Evolutionary conservation across 257 asterid genomes (phyloP).

Genomic region (Scutellaria barbata): DNA sequence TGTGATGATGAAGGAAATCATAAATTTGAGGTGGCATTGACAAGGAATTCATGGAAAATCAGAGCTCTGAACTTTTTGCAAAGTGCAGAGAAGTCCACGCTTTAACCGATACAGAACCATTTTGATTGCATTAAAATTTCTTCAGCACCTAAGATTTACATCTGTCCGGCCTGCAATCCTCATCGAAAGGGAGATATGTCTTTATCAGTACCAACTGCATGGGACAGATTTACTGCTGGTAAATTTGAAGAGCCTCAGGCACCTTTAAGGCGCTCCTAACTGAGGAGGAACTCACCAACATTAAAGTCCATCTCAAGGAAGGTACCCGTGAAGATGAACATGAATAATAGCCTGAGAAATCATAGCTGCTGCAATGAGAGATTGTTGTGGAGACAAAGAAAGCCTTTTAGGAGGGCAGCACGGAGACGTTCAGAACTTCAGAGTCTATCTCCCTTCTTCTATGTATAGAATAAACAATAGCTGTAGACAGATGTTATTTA

Average conservation of each 20-base stretch:
- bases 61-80: conserved; percentile 61
- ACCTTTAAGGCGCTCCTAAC: conserved; percentile 64
- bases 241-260: conserved; percentile 86
- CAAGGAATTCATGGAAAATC: conserved; percentile 79
- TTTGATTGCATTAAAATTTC: conserved; percentile 82
- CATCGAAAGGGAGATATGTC: conserved; percentile 43
- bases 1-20: conserved; percentile 48
- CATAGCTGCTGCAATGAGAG: conserved; percentile 44
- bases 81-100: conserved; percentile 66
- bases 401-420: conserved; percentile 70
- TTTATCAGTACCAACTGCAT: conserved; percentile 38
- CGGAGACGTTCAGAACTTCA: conserved; percentile 61
- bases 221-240: conserved; percentile 53
- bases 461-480: conserved; percentile 46
- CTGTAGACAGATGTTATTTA: conserved; percentile 23
- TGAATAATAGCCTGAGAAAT: conserved; percentile 33
- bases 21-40: conserved; percentile 72
- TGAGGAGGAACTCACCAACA: conserved; percentile 54
- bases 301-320: conserved; percentile 35
- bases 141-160: conserved; percentile 68
- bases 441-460: conserved; percentile 66
- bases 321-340: conserved; percentile 33
- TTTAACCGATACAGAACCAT: conserved; percentile 76
- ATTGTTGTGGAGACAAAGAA: conserved; percentile 71
- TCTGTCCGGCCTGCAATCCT: conserved; percentile 85